These are phyloP conservation scores for Plasmodium malariae DNA, from an alignment of 169 alveolate species.

Conservation along the genomic window DNA sequence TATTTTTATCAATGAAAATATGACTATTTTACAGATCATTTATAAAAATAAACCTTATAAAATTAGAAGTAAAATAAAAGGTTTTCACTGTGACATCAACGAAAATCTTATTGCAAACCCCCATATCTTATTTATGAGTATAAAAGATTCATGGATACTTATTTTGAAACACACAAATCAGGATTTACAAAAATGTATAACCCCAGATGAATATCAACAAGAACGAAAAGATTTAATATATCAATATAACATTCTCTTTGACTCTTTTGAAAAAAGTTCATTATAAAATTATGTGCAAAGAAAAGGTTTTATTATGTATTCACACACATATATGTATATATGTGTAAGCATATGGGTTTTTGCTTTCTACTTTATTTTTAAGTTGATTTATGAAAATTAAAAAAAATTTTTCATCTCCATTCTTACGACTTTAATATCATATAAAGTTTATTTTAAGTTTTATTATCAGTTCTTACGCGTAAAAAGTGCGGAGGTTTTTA, in stretches of 20 bases:
- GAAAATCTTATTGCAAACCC: conserved; percentile 49
- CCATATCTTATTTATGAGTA: conserved; percentile 13
- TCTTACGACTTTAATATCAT: too few relatives aligned
- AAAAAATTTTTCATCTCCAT: too few relatives aligned
- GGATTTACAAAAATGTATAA: not conserved
- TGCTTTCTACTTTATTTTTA: not conserved
- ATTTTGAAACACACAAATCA: conserved; percentile 40
- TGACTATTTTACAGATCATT: conserved; percentile 47
- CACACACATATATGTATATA: not conserved
- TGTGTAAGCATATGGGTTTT: not conserved
- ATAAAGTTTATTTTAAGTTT: too few relatives aligned
- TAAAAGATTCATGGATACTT: conserved; percentile 59
- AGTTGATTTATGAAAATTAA: too few relatives aligned
- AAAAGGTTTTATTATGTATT: too few relatives aligned
- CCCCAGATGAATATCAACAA: conserved; percentile 23
- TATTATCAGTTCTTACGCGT: not conserved
- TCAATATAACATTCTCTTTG: conserved; percentile 14
- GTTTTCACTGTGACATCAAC: conserved; percentile 53
- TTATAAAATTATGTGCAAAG: too few relatives aligned
- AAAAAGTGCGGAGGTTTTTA: not conserved
- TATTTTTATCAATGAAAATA: conserved; percentile 22
- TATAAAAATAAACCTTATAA: conserved; percentile 39
- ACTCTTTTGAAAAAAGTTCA: conserved; percentile 14
- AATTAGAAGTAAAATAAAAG: conserved; percentile 65
- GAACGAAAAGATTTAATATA: conserved; percentile 22